Evolutionary conservation across 768 basidiomycete species (phyloP).

Genomic region (Boletus rubropictus): DNA sequence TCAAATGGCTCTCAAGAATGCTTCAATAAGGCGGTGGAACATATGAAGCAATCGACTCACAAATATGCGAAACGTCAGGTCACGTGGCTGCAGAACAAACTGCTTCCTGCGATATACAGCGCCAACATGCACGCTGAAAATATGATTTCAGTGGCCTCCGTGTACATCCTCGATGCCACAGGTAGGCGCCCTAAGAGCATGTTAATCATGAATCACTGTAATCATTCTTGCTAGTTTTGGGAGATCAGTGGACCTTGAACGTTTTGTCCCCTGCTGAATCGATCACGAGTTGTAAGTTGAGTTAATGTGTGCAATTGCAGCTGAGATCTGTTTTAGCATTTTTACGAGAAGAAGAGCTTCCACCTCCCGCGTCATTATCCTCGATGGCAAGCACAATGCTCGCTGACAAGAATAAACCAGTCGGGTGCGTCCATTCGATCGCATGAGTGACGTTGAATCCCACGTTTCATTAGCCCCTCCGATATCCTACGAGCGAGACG

Average conservation of each 20-base stretch:
- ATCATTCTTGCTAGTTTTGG: conserved; percentile 37
- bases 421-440: conserved; percentile 35
- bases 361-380: conserved; percentile 55
- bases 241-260: conserved; percentile 51
- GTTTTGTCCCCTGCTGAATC: conserved; percentile 48
- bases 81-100: conserved; percentile 87
- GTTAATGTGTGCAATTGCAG: neutral
- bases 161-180: conserved; percentile 66
- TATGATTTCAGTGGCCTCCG: conserved; percentile 28
- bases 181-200: conserved; percentile 33
- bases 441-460: conserved; percentile 3
- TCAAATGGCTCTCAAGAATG: conserved; percentile 34
- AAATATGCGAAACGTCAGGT: conserved; percentile 91
- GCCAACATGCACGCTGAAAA: conserved; percentile 33
- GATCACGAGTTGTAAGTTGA: conserved; percentile 43
- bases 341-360: conserved; percentile 42
- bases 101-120: conserved; percentile 66
- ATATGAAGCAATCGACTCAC: conserved; percentile 81
- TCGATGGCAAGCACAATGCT: conserved; percentile 50
- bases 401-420: conserved; percentile 37
- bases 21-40: conserved; percentile 56
- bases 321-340: conserved; percentile 39
- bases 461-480: conserved; percentile 43
- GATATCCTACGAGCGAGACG: conserved; percentile 50
- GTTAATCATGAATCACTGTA: neutral